A percentile compares a stretch with the other conserved stretches of the same genome.
Conservation (phyloP, 176 grass and related monocot species). For the Elaeis guineensis region DNA sequence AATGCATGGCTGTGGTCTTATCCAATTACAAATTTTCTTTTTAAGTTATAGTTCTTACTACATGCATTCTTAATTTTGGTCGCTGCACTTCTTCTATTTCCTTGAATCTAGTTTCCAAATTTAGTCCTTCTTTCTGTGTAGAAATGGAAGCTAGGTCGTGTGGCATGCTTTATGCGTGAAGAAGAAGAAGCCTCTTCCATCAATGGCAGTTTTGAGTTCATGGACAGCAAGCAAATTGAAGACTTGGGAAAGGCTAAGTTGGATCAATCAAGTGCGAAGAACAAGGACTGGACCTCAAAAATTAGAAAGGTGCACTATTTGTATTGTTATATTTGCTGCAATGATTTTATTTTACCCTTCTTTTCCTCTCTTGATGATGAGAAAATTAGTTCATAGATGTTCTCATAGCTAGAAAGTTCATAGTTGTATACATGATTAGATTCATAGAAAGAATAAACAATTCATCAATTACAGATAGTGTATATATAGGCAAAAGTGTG, state of each 20-base stretch:
- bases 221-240: conserved; percentile 8
- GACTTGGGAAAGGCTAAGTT: conserved; percentile 4
- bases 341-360: conserved; percentile 5
- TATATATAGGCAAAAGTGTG: no score
- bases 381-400: no score
- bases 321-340: background rate
- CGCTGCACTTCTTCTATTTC: no score
- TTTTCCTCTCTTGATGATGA: background rate
- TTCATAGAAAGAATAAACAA: no score
- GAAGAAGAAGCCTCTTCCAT: conserved; percentile 34
- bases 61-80: no score
- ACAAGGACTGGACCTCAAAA: conserved; percentile 25
- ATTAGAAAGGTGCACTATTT: conserved; percentile 25
- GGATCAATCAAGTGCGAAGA: conserved; percentile 21
- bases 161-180: conserved; percentile 48
- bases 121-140: background rate
- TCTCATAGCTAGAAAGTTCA: no score
- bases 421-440: no score
- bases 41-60: no score
- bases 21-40: no score
- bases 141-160: conserved; percentile 33
- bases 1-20: no score
- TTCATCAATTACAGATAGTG: no score
- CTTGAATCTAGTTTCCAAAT: no score
- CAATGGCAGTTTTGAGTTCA: conserved; percentile 15